phyloP scores from a whole-genome alignment of 2,329 filamentous ascomycete genomes.

The Botrytis pseudocinerea region DNA sequence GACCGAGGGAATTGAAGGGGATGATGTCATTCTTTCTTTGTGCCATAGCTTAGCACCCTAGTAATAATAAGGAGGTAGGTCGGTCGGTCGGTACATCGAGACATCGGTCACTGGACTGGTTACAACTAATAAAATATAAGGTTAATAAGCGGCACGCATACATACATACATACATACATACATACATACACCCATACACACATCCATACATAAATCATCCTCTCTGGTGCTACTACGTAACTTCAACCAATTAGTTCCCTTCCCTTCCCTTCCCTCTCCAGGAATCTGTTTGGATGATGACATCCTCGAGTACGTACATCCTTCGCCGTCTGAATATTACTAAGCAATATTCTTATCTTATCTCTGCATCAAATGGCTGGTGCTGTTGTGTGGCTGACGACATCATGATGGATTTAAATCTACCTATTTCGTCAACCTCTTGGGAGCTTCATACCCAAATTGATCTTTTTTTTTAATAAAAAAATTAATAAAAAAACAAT shows the following conservation, averaged over 20 bases:
- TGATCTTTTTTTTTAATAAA: not conserved
- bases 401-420: not conserved
- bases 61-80: not conserved
- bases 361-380: not conserved
- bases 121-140: not conserved
- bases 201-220: not conserved
- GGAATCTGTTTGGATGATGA: not conserved
- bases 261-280: not conserved
- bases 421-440: not conserved
- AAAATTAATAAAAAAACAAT: not conserved
- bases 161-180: not conserved
- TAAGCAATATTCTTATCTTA: slow-evolving; percentile 12
- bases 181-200: not conserved
- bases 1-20: not conserved
- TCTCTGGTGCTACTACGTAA: not conserved
- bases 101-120: no score
- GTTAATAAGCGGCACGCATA: not conserved
- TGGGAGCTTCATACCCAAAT: not conserved
- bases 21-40: slow-evolving; percentile 13
- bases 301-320: not conserved
- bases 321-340: not conserved
- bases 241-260: not conserved
- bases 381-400: slow-evolving; percentile 2
- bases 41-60: not conserved
- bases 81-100: not conserved